Evolutionary conservation across 2,329 filamentous ascomycete species (phyloP).

Genomic region (Aspergillus terreus): DNA sequence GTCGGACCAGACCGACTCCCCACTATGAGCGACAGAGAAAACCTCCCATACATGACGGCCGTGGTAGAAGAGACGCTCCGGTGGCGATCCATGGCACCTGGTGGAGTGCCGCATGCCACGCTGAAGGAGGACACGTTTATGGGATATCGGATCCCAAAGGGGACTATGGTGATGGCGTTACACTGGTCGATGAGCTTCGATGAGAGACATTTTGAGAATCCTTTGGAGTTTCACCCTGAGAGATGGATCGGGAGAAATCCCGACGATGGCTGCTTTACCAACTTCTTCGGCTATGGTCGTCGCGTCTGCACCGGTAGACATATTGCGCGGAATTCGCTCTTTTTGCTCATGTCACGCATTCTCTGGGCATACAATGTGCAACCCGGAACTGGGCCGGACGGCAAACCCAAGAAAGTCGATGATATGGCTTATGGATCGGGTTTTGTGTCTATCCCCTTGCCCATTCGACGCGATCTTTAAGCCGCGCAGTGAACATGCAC

Average conservation of each 20-base stretch:
- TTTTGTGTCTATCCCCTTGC: slow-evolving; percentile 20
- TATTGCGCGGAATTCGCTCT: slow-evolving; percentile 33
- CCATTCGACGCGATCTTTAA: slow-evolving; percentile 25
- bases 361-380: slow-evolving; percentile 38
- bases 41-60: slow-evolving; percentile 25
- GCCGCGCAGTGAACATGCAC: slow-evolving; percentile 17
- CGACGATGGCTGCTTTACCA: slow-evolving; percentile 51
- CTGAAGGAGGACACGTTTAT: slow-evolving; percentile 46
- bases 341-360: slow-evolving; percentile 57
- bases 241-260: slow-evolving; percentile 32
- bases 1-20: slow-evolving; percentile 30
- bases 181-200: slow-evolving; percentile 43
- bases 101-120: slow-evolving; percentile 45
- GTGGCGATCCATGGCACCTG: slow-evolving; percentile 35
- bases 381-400: slow-evolving; percentile 6
- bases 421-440: slow-evolving; percentile 19
- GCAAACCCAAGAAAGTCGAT: slow-evolving; percentile 22
- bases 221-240: slow-evolving; percentile 37
- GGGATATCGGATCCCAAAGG: slow-evolving; percentile 48
- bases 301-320: slow-evolving; percentile 42
- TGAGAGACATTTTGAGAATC: slow-evolving; percentile 35
- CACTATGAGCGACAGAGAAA: slow-evolving; percentile 20
- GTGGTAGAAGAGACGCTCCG: slow-evolving; percentile 28
- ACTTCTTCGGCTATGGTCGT: slow-evolving; percentile 56
- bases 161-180: slow-evolving; percentile 43